Conservation (phyloP, 169 alveolate genomes). For the Plasmodium falciparum region DNA sequence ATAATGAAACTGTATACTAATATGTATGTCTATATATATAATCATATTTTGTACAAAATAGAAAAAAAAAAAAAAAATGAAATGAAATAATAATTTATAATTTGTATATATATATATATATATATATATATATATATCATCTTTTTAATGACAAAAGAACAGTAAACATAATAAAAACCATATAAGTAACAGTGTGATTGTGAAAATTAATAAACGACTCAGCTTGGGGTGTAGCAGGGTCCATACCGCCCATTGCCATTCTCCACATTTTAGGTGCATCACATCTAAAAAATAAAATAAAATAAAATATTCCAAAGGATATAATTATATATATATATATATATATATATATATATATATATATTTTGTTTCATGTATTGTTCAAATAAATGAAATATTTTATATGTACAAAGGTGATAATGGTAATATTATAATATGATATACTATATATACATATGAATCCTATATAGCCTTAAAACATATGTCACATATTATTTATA, state of each 20-base stretch:
- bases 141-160: slow-evolving; percentile 84
- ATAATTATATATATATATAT: slow-evolving; percentile 7
- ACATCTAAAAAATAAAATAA: slow-evolving; percentile 73
- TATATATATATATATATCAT: slow-evolving; percentile 36
- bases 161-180: slow-evolving; percentile 88
- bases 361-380: background rate
- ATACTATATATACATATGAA: too few species aligned
- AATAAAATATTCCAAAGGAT: slow-evolving; percentile 2
- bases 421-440: too few species aligned
- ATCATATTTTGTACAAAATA: background rate
- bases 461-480: background rate
- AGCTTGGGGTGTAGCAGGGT: slow-evolving; percentile 91
- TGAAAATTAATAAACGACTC: slow-evolving; percentile 89
- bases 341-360: background rate
- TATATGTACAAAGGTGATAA: too few species aligned
- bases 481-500: background rate
- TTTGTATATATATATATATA: too few species aligned
- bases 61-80: slow-evolving; percentile 37
- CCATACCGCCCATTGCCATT: slow-evolving; percentile 87
- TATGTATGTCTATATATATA: background rate
- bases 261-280: slow-evolving; percentile 91
- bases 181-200: slow-evolving; percentile 89
- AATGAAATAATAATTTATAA: background rate
- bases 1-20: background rate
- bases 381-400: too few species aligned